A percentile compares a stretch with the other conserved stretches of the same genome.
Evolutionary conservation across 2,329 filamentous ascomycete genomes (phyloP).

Genomic region (Diplodia seriata): DNA sequence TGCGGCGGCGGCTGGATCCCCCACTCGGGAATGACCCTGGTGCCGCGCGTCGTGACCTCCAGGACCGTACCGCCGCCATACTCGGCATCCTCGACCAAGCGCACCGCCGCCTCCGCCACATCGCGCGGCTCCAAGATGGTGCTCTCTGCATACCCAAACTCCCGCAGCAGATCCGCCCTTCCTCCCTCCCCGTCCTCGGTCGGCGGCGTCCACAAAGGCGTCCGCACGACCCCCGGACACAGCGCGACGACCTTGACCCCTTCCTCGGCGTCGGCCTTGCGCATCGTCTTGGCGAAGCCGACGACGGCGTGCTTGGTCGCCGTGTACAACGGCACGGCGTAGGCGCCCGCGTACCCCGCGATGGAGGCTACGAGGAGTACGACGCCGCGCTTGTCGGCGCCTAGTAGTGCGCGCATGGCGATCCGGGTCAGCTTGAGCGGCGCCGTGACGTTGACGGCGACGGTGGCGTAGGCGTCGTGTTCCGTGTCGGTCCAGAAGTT

Average conservation of each 20-base stretch:
- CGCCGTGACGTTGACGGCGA: constrained; percentile 30
- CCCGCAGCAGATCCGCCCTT: neutral
- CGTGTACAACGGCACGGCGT: constrained; percentile 31
- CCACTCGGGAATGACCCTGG: constrained; percentile 19
- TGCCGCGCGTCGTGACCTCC: constrained; percentile 13
- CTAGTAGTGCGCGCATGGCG: constrained; percentile 21
- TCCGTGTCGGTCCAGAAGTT: constrained; percentile 32
- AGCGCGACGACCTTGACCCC: constrained; percentile 33
- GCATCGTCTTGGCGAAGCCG: constrained; percentile 28
- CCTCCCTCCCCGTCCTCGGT: too few species aligned
- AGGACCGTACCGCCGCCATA: constrained; percentile 16
- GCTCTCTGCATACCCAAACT: neutral
- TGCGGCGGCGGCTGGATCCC: neutral
- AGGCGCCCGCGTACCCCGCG: constrained; percentile 26
- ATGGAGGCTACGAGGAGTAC: constrained; percentile 29
- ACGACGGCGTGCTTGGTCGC: constrained; percentile 32
- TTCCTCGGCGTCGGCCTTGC: constrained; percentile 19
- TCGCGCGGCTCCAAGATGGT: neutral
- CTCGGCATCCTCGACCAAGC: neutral
- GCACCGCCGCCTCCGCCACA: constrained; percentile 1
- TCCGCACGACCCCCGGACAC: constrained; percentile 20
- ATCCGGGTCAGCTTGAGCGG: constrained; percentile 33
- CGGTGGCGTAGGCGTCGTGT: constrained; percentile 16
- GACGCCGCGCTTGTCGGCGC: constrained; percentile 26
- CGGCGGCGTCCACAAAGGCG: neutral